phyloP scores from a whole-genome alignment of 139 green algal genomes.

The Eudorina sp. region DNA sequence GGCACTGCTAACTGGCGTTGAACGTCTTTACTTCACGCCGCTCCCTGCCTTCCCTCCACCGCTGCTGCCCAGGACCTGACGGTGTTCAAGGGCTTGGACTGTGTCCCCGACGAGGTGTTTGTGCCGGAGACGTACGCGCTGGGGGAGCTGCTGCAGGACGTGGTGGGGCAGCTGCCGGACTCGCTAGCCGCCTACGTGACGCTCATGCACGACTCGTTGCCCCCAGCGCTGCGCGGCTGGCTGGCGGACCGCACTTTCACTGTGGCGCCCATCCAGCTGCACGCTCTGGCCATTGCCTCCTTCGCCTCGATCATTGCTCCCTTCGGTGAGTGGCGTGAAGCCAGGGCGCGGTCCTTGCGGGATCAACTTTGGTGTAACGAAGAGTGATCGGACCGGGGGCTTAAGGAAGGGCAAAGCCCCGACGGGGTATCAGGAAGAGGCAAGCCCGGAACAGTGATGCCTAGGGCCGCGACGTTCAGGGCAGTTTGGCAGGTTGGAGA shows the following conservation, averaged over 20 bases:
- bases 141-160: constrained; percentile 51
- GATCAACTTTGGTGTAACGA: background rate
- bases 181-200: constrained; percentile 33
- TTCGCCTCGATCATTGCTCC: constrained; percentile 97
- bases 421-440: background rate
- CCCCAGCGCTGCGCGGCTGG: background rate
- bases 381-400: background rate
- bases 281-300: constrained; percentile 85
- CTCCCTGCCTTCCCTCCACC: no score
- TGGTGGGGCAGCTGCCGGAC: constrained; percentile 51
- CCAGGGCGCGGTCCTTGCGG: background rate
- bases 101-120: constrained; percentile 73
- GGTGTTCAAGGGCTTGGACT: constrained; percentile 62
- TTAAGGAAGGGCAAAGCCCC: background rate
- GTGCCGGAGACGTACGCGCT: constrained; percentile 62
- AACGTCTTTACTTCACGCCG: no score
- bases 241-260: constrained; percentile 34
- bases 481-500: no score
- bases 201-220: constrained; percentile 26
- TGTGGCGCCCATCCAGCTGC: constrained; percentile 71
- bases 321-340: constrained; percentile 80
- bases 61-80: constrained; percentile 68
- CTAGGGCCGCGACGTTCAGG: background rate
- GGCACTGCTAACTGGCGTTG: no score
- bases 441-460: no score